These are phyloP conservation scores for Phytomonas serpens DNA, from an alignment of 208 protist species.

Conservation along the genomic window DNA sequence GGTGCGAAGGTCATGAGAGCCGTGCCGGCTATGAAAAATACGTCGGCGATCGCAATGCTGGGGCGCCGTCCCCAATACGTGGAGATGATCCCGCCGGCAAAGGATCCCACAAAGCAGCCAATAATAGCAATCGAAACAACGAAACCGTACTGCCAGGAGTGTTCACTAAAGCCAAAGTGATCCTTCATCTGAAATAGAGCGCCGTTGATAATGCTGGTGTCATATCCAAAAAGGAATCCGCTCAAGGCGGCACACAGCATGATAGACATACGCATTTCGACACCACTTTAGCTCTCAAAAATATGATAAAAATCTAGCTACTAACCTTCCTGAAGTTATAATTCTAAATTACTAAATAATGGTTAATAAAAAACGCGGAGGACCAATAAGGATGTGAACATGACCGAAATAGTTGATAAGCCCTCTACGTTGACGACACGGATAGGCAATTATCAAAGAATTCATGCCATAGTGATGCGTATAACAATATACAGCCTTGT, in stretches of 20 bases:
- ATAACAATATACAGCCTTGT: neutral
- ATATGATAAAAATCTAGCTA: neutral
- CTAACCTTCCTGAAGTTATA: neutral
- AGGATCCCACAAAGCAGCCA: constrained; percentile 80
- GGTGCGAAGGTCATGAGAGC: constrained; percentile 65
- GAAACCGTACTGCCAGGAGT: constrained; percentile 70
- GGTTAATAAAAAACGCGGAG: neutral
- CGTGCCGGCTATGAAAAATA: constrained; percentile 78
- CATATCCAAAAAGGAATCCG: constrained; percentile 91
- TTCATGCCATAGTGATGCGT: neutral
- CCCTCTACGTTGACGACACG: neutral
- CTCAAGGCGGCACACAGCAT: constrained; percentile 83
- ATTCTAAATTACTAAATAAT: constrained; percentile 7
- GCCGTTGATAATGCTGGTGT: constrained; percentile 88
- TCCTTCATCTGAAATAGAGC: constrained; percentile 90
- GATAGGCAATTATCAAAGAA: neutral
- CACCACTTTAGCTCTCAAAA: constrained; percentile 1
- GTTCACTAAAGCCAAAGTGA: constrained; percentile 72
- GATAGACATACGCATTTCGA: constrained; percentile 36
- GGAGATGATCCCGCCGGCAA: constrained; percentile 61
- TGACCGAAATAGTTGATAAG: neutral
- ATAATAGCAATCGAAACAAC: constrained; percentile 83
- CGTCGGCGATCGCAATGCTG: constrained; percentile 59
- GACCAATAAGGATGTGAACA: neutral
- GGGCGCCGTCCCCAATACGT: constrained; percentile 63